Evolutionary conservation across 2,329 filamentous ascomycete species (phyloP), one percentile per base, ranked within the genome.

Genomic region (Rutstroemia sydowiana): DNA sequence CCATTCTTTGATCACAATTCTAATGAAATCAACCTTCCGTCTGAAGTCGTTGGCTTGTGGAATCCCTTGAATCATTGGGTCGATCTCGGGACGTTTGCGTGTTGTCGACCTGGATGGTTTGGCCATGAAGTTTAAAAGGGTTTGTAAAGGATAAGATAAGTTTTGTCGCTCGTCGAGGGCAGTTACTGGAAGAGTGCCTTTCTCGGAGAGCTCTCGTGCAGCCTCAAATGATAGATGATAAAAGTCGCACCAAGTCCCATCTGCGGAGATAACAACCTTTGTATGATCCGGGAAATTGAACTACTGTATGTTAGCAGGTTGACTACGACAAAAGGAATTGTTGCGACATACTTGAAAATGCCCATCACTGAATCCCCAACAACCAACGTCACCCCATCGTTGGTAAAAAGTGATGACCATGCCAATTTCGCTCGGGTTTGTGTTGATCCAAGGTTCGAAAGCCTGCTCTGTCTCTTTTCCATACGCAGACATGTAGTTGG

Each of bases 231-330:
- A 81, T 18, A 91, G 78, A 62, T 88, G 84, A 71, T 87, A 87
- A 65, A 90, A 88, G 65, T 88, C 85, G 59, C 86, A 85, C 75
- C 82, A 85, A 1, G 77, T 81, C n/a, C 85, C 87, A 28, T 85
- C 79, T 1, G 84, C 72, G 53, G 88, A 87, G 23, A 93, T 71
- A 11, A 92, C 84, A 50, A 93, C 79, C 70, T 93, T 93, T 54
- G 88, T 92, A 67, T 93, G 88, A 60, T 93, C 88, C 2, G 88
- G 87, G 67, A 93, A 93, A 70, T 93, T 92, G 70, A 92, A 87
- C 79, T 89, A 58, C 23, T 53, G 28, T 30, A 18, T 30, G 40
- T 65, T 53, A 64, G 49, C 36, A 53, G 45, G 37, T 13, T 30
- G 16, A 48, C 37, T 36, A 43, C 26, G 45, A 9, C 18, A 42